These are phyloP conservation scores for Taphrina flavorubra DNA, from an alignment of 1,139 yeast genomes.

Conservation along the genomic window DNA sequence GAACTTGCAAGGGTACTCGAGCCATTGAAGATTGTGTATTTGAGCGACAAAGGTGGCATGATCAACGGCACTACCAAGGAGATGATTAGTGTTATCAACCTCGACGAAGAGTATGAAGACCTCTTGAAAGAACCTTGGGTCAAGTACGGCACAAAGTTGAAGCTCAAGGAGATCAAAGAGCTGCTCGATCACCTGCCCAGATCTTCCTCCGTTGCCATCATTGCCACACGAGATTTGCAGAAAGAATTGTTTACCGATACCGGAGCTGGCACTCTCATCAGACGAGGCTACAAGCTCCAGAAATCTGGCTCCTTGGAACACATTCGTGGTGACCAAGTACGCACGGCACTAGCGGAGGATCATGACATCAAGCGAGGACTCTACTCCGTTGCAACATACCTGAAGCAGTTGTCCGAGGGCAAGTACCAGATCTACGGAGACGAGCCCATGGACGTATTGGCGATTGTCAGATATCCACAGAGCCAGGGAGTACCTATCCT, in stretches of 20 bases:
- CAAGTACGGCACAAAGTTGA: conserved; percentile 95
- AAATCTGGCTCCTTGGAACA: conserved; percentile 71
- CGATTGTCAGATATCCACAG: conserved; percentile 64
- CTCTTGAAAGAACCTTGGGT: conserved; percentile 96
- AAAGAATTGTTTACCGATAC: conserved; percentile 97
- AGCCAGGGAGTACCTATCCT: conserved; percentile 66
- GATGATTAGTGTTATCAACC: conserved; percentile 83
- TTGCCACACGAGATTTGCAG: conserved; percentile 91
- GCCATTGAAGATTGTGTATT: conserved; percentile 92
- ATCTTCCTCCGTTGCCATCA: conserved; percentile 96
- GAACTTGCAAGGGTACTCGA: conserved; percentile 95
- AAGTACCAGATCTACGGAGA: conserved; percentile 86
- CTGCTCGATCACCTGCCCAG: conserved; percentile 91
- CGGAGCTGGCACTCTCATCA: conserved; percentile 97
- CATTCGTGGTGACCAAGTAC: conserved; percentile 65
- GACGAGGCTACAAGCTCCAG: conserved; percentile 89
- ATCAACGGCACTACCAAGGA: conserved; percentile 91
- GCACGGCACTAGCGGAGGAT: conserved; percentile 81
- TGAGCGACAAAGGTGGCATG: conserved; percentile 97
- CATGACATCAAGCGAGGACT: conserved; percentile 73
- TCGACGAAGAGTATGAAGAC: conserved; percentile 94
- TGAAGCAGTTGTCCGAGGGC: conserved; percentile 60
- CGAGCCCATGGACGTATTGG: conserved; percentile 92
- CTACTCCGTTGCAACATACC: conserved; percentile 73
- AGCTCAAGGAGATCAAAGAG: conserved; percentile 94